These are phyloP conservation scores for Scheffersomyces quercinus DNA, from an alignment of 1,139 yeast species.

Conservation along the genomic window DNA sequence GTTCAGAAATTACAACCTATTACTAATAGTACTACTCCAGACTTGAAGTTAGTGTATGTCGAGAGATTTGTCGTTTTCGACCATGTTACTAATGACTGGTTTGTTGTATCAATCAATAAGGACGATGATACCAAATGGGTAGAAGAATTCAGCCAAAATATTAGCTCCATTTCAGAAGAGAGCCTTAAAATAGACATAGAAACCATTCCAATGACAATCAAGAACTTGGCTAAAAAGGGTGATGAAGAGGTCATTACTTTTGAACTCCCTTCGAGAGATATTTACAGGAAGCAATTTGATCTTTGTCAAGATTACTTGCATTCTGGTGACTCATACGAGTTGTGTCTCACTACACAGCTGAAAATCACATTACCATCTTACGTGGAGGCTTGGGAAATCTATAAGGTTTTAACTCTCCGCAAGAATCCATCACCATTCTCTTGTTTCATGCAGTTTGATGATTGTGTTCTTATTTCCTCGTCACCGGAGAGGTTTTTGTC, in stretches of 20 bases:
- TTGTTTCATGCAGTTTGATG: conserved; percentile 74
- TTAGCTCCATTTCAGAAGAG: not conserved
- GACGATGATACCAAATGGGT: conserved; percentile 39
- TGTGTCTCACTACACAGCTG: conserved; percentile 85
- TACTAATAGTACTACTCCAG: conserved; percentile 53
- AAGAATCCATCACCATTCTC: conserved; percentile 94
- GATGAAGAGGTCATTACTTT: conserved; percentile 32
- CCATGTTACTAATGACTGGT: conserved; percentile 49
- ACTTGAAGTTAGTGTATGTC: conserved; percentile 70
- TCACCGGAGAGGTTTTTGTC: conserved; percentile 92
- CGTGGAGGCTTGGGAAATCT: conserved; percentile 73
- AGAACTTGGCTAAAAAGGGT: conserved; percentile 20
- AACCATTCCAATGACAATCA: conserved; percentile 28
- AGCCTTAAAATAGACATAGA: conserved; percentile 15
- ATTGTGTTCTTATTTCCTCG: conserved; percentile 72
- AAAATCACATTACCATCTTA: conserved; percentile 49
- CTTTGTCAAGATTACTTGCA: conserved; percentile 69
- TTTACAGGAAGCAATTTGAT: conserved; percentile 57
- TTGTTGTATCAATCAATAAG: conserved; percentile 51
- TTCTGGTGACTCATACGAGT: conserved; percentile 90
- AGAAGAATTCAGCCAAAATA: conserved; percentile 9
- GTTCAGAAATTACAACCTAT: conserved; percentile 32
- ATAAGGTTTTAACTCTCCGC: conserved; percentile 60
- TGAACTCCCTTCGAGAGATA: conserved; percentile 53
- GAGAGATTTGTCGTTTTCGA: conserved; percentile 65